Evolutionary conservation across 306 rosid species (phyloP), one percentile per base, ranked within the genome.

Genomic region (Cucurbita moschata): DNA sequence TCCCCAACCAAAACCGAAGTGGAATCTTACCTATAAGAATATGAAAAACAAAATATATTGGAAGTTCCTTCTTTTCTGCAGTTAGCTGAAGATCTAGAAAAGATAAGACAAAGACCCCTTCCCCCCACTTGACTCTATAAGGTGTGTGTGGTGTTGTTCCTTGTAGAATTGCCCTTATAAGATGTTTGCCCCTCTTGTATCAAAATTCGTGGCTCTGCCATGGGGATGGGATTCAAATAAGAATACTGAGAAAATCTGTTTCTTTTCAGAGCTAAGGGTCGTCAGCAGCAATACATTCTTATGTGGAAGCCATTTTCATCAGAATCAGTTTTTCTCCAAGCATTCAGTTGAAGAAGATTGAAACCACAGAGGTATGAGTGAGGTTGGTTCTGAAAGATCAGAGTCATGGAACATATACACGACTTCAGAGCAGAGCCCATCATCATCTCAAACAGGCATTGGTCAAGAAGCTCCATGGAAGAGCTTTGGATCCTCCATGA

Each of bases 401-500:
- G 88, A 87, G 79, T 71, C 88, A 52, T 89, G 98, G 98, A 81
- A 71, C 83, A 78, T 86, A 50, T 86, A 92, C 71, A 76, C 87
- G 10, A 79, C 81, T 42, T 57, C 94, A 83, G 85, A 85, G 13
- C 78, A 86, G 59, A 77, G 81, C 50, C 83, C 93, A 55, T 80
- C 96, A 55, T 79, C 96, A 55, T 79, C 96, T 78, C 89, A 86
- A 78, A 49, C 81, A 59, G 85, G 80, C 72, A 75, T 78, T 71
- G 88, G 82, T 75, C 85, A 81, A 60, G 88, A 87, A 79, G 83
- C 79, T 79, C 83, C 88, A 58, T 92, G 96, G 97, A 89, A 78
- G 64, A 85, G 81, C 79, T 84, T 87, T 69, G 97, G 96, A 44
- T 83, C 96, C 69, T 92, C 96, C 6, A 92, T 92, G 96, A 88